These are phyloP conservation scores for Pisolithus marmoratus DNA, from an alignment of 768 basidiomycete genomes.

Conservation along the genomic window DNA sequence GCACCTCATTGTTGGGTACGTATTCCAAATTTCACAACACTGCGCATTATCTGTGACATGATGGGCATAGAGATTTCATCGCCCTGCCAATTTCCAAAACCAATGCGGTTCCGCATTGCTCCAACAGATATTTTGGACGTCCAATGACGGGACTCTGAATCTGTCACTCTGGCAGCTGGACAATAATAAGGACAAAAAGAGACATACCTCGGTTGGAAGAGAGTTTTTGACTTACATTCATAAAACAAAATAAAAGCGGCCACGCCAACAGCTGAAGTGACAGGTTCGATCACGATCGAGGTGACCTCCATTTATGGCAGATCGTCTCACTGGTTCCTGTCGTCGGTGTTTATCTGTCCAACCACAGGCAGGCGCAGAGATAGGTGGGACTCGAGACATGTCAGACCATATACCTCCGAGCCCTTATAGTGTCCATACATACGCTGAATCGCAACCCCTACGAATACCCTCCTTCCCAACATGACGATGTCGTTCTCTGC, in stretches of 20 bases:
- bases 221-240: neutral
- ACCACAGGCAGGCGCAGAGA: neutral
- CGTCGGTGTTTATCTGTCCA: neutral
- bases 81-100: too few species aligned
- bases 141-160: too few species aligned
- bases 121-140: too few species aligned
- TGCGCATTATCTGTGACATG: too few species aligned
- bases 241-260: neutral
- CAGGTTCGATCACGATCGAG: conserved; percentile 6
- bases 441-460: neutral
- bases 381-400: neutral
- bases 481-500: conserved; percentile 4
- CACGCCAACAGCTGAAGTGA: neutral
- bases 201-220: neutral
- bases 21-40: too few species aligned
- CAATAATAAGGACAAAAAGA: neutral
- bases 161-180: too few species aligned
- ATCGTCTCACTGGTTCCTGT: conserved; percentile 1
- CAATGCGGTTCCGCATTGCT: too few species aligned
- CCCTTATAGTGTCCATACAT: neutral
- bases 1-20: too few species aligned
- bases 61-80: too few species aligned
- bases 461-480: neutral
- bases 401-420: neutral
- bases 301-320: neutral